These are phyloP conservation scores for Penstemon newberryi DNA, from an alignment of 257 asterid genomes.

Conservation along the genomic window DNA sequence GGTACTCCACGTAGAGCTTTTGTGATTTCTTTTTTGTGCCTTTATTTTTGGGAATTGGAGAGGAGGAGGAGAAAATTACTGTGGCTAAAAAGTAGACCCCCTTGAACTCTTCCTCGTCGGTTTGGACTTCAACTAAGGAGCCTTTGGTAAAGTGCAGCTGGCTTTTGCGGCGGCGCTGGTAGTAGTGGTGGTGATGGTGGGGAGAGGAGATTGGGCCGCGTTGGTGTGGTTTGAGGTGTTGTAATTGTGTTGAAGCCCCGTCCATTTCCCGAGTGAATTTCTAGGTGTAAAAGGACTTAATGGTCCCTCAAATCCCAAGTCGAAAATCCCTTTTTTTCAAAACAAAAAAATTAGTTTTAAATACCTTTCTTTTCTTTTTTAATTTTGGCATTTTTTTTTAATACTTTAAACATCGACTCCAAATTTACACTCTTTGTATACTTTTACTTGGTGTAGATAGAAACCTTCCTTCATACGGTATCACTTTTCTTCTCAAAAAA, in stretches of 20 bases:
- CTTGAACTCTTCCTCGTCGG: conserved; percentile 53
- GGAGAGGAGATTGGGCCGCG: conserved; percentile 12
- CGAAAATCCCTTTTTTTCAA: not conserved
- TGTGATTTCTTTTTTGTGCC: conserved; percentile 6
- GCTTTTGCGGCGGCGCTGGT: conserved; percentile 17
- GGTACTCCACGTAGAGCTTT: conserved; percentile 49
- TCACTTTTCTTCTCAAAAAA: too few species aligned
- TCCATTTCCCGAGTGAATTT: conserved; percentile 32
- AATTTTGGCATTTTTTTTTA: too few species aligned
- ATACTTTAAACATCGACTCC: too few species aligned
- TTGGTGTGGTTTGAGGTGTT: conserved; percentile 3
- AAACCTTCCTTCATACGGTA: too few species aligned
- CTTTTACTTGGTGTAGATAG: too few species aligned
- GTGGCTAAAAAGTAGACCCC: conserved; percentile 53
- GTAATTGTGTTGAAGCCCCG: conserved; percentile 27
- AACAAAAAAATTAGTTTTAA: too few species aligned
- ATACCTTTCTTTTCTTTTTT: too few species aligned
- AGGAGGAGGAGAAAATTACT: conserved; percentile 17
- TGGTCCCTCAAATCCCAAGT: conserved; percentile 29
- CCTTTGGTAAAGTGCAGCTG: conserved; percentile 25
- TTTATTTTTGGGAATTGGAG: conserved; percentile 6
- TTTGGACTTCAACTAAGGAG: conserved; percentile 45
- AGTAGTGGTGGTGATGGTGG: not conserved
- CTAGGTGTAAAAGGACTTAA: conserved; percentile 15
- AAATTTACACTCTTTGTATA: too few species aligned